Evolutionary conservation across 805 yeast genomes (phyloP).

Genomic region (Metschnikowia kunwiensis): DNA sequence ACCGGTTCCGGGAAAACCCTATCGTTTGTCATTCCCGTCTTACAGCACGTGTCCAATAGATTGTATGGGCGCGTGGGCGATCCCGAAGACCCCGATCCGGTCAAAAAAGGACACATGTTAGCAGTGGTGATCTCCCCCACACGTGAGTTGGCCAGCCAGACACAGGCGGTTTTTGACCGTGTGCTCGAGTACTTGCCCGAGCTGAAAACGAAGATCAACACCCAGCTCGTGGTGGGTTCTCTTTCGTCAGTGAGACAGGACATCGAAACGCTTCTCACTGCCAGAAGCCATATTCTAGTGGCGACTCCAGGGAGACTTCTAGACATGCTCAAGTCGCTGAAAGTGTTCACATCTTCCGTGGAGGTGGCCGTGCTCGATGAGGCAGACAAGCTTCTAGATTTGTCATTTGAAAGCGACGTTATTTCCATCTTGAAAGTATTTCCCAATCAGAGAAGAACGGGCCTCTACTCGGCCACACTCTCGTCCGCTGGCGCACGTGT

Average conservation of each 20-base stretch:
- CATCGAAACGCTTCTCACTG: conserved; percentile 49
- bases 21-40: conserved; percentile 80
- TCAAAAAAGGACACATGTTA: conserved; percentile 63
- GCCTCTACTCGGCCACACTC: conserved; percentile 91
- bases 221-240: conserved; percentile 68
- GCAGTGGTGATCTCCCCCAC: conserved; percentile 76
- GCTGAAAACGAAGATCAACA: conserved; percentile 39
- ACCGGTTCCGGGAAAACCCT: conserved; percentile 98
- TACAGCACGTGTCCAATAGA: conserved; percentile 56
- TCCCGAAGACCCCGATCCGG: conserved; percentile 24
- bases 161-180: conserved; percentile 59
- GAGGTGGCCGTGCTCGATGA: conserved; percentile 84
- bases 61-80: conserved; percentile 22
- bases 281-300: conserved; percentile 69
- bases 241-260: conserved; percentile 67
- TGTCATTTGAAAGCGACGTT: conserved; percentile 68
- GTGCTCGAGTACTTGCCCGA: conserved; percentile 59
- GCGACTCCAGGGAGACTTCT: conserved; percentile 91
- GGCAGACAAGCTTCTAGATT: conserved; percentile 84
- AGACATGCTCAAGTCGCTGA: conserved; percentile 63
- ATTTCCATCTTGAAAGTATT: conserved; percentile 61
- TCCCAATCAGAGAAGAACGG: conserved; percentile 92
- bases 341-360: conserved; percentile 58
- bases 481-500: conserved; percentile 75
- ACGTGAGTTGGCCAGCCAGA: conserved; percentile 68